Base-by-base conservation (phyloP, 768 basidiomycete species). In the Chalciporus pseudorubinellus region DNA sequence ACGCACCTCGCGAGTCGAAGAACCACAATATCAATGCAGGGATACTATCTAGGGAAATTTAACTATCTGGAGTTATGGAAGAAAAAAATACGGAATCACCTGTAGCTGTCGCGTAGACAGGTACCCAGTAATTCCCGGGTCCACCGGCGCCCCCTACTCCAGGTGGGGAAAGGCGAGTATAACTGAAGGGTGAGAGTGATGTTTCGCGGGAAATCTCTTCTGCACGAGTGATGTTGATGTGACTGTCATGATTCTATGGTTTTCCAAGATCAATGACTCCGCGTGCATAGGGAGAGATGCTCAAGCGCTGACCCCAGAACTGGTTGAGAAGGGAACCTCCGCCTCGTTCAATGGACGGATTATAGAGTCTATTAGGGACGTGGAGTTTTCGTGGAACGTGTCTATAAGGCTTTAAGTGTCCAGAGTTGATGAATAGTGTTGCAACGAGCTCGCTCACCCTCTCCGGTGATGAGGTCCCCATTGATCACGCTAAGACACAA, bases 121-220 rank as follows among this genome's bases (percentile, higher is more conserved):
- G 87, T 31, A 90, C 84, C 88, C 87, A 89, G 59, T 88, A 89
- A 55, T 83, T 88, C 26, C 82, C 85, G 2, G 81, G 79, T 8
- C 87, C 86, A 22, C 76, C 78, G 21, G 64, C 60, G 0, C 86
- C 86, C 8, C 87, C 85, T n/a, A 87, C 72, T 10, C 83, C 81
- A 12, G 72, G 62, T 1, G 84, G 84, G 4, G 82, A 76, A 51
- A 69, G 56, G 6, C 85, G 80, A 0, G 86, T 88, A 60, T 88
- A 88, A 56, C 81, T 84, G 38, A 78, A 39, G 5, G 71, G 70
- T 1, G 84, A 81, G 29, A 82, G 75, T 34, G 67, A 60, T 41
- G 76, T 76, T 59, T 89, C 86, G 6, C 83, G 79, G n/a, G 65
- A 56, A 41, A 89, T 85, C 51, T 89, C 88, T 52, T 81, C 77